Conservation (phyloP, 345 rosid species). For the Barbarea vulgaris region DNA sequence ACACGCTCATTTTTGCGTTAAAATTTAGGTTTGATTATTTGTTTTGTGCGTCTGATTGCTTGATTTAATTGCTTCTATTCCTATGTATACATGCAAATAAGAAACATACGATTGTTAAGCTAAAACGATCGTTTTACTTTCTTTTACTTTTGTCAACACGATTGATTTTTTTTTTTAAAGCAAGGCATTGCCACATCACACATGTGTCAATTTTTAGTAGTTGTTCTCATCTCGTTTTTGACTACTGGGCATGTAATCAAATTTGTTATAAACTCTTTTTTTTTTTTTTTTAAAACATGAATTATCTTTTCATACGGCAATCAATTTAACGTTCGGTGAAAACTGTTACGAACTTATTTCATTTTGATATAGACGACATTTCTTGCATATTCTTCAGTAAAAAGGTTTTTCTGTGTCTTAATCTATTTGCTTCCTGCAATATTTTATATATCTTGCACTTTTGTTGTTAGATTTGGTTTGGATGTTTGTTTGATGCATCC, state of each 20-base stretch:
- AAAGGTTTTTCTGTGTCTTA: neutral
- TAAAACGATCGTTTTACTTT: neutral
- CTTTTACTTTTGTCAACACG: neutral
- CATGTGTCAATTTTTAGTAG: slow-evolving; percentile 4
- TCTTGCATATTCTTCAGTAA: neutral
- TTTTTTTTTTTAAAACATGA: neutral
- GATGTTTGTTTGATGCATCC: neutral
- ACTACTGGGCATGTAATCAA: slow-evolving; percentile 2
- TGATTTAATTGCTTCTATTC: neutral
- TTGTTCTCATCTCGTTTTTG: slow-evolving; percentile 36
- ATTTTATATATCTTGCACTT: neutral
- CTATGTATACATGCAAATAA: neutral
- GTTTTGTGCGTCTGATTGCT: neutral
- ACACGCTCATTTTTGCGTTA: neutral
- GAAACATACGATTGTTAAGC: neutral
- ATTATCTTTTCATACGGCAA: neutral
- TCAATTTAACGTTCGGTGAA: neutral
- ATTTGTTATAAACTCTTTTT: neutral
- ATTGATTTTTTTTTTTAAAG: neutral
- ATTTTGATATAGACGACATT: neutral
- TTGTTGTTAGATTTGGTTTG: neutral
- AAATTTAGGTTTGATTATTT: too few species aligned
- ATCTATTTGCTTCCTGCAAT: neutral
- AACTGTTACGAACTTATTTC: neutral
- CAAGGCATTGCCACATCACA: neutral